Evolutionary conservation across 2,329 filamentous ascomycete genomes (phyloP).

Genomic region (Fusarium sublunatum): DNA sequence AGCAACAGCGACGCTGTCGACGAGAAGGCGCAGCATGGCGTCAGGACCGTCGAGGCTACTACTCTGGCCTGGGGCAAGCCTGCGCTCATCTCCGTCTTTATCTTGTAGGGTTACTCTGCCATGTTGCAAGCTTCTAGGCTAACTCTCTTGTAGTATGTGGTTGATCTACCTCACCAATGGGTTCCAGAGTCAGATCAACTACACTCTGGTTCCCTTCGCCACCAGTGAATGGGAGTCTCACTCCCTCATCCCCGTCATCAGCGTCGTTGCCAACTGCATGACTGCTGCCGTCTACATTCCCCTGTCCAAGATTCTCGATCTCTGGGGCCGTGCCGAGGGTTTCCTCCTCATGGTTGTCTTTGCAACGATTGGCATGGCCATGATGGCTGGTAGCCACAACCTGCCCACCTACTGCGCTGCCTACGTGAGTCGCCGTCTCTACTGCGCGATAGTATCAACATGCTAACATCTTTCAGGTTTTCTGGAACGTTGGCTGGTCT

Average conservation of each 20-base stretch:
- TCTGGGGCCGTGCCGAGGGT: constrained; percentile 72
- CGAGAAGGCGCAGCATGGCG: constrained; percentile 52
- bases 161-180: constrained; percentile 64
- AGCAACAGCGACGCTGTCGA: constrained; percentile 24
- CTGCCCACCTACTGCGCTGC: constrained; percentile 62
- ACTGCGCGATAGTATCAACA: rapidly evolving
- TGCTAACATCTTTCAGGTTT: constrained; percentile 55
- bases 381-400: constrained; percentile 68
- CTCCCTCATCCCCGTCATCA: constrained; percentile 64
- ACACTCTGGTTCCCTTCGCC: constrained; percentile 58
- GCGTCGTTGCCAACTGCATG: constrained; percentile 65
- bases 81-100: constrained; percentile 50
- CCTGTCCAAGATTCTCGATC: constrained; percentile 70
- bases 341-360: constrained; percentile 65
- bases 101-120: constrained; percentile 44
- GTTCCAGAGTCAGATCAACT: constrained; percentile 57
- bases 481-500: constrained; percentile 70
- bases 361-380: constrained; percentile 63
- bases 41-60: constrained; percentile 55
- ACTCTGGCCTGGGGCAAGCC: constrained; percentile 56
- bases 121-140: constrained; percentile 1
- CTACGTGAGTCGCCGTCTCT: constrained; percentile 45
- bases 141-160: constrained; percentile 53
- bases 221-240: constrained; percentile 65
- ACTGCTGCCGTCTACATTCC: constrained; percentile 71